Base-by-base conservation (phyloP, 805 yeast genomes). In the Candida tallmaniae region DNA sequence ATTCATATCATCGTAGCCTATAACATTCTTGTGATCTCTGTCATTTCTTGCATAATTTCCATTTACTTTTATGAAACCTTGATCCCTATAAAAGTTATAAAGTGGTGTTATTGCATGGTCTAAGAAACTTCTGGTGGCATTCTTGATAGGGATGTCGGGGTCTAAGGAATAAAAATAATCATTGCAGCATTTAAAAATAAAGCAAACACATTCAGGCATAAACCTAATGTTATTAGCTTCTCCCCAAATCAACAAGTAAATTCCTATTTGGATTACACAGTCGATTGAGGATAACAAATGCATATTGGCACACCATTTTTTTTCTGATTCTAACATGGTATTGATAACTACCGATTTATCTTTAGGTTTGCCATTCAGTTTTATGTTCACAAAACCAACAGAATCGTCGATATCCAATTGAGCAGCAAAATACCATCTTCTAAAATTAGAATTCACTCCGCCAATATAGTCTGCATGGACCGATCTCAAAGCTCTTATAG, bases 1-100 rank as follows among this genome's bases (percentile, higher is more conserved):
- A 52, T 87, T 87, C 55, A 87, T 78, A 55, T 87, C 96, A 60
- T 87, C 96, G 55, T 87, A 87, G 0, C 96, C 96, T 39, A 87
- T 78, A 4, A 76, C 74, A 18, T 73, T 60, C 11, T 76, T 68
- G 51, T 87, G 90, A 50, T 83, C 90, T 36, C 67, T 73, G 40
- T 76, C 81, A 8, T 65, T 61, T 13, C 66, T 65, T 19, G 68
- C 58, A 51, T 65, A 70, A 15, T 55, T 56, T 0, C 72, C 78
- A 13, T 64, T 69, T 4, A 59, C 54, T 3, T 55, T 45, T 23
- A 62, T 68, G 45, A 70, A 80, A 3, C 73, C 60, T 48, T 78
- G 83, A 38, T 70, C 73, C 8, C 78, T 58, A 45, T 78, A 75
- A 42, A 60, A 77, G n/a, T 65, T 53, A 50, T 83, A 87, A 8